Base-by-base conservation (phyloP, 1,139 yeast species). In the Pichia sp. region DNA sequence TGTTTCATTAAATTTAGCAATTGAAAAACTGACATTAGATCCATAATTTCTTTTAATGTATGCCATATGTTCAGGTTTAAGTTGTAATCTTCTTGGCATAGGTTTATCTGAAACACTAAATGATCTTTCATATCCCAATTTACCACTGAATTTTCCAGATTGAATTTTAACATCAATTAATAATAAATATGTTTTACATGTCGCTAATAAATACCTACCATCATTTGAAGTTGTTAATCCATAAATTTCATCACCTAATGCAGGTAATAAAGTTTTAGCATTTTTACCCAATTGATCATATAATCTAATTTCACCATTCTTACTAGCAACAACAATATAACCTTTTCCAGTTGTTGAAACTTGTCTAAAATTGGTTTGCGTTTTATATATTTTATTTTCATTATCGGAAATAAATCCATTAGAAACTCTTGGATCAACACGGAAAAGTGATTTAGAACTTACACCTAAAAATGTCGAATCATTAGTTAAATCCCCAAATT, bases 121-220 rank as follows among this genome's bases (percentile, higher is more conserved):
- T 18, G 83, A 71, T 58, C 76, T 78, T 34, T 73, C 66, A 66
- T 84, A 88, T 2, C 94, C 96, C 30, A 79, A 67, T 40, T 66
- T 61, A 8, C 88, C 88, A 4, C 71, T 73, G 60, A 83, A 73
- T 59, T 72, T 75, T 5, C 72, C 53, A 8, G 7, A 74, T 49
- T 78, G 78, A 50, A 85, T 80, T 35, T 73, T 70, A 8, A 80
- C 71, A 63, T 87, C 94, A 54, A 86, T 72, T 44, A 89, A 72
- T 49, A 88, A 69, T 51, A 88, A 67, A 60, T 85, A 86, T 1
- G 79, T 76, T 57, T 74, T 71, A 68, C 92, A 86, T 0, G 96
- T 88, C 1, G 89, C 94, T 53, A 89, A 69, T 40, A 88, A 60
- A 86, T 90, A 88, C 59, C 78, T 73, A 49, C 96, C 96, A 62